phyloP scores from a whole-genome alignment of 1,284 basidiomycete species.

The Kwoniella shivajii region DNA sequence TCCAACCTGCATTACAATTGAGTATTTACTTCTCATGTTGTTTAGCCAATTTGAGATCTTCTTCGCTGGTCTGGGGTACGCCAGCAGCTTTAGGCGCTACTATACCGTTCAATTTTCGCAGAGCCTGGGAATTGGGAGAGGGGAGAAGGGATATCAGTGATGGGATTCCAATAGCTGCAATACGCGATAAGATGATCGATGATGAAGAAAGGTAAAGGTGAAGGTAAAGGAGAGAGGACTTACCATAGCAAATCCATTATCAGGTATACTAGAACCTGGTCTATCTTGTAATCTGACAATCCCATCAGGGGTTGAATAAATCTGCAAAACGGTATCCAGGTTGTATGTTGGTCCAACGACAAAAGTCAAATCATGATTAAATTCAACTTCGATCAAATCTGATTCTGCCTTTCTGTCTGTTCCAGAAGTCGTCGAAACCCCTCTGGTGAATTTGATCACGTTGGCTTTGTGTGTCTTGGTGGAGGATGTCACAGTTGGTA shows the following conservation, averaged over 20 bases:
- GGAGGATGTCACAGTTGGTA: constrained; percentile 32
- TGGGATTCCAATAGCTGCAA: background rate
- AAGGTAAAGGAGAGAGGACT: background rate
- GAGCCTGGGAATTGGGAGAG: constrained; percentile 1
- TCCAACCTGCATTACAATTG: no score
- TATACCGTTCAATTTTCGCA: constrained; percentile 17
- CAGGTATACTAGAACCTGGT: constrained; percentile 36
- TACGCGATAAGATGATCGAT: background rate
- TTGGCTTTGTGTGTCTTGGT: constrained; percentile 33
- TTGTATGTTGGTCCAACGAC: constrained; percentile 31
- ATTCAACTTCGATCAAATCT: constrained; percentile 35
- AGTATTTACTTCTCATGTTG: background rate
- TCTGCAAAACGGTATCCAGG: constrained; percentile 36
- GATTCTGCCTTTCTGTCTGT: constrained; percentile 4
- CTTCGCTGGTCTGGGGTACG: constrained; percentile 16
- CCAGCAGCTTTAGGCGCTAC: constrained; percentile 15
- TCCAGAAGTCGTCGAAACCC: constrained; percentile 15
- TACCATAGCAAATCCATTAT: constrained; percentile 32
- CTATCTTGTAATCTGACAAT: constrained; percentile 45
- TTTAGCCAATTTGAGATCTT: constrained; percentile 11
- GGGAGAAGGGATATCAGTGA: background rate
- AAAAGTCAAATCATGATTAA: constrained; percentile 39
- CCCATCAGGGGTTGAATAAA: constrained; percentile 30
- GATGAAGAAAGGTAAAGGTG: background rate
- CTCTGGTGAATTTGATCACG: constrained; percentile 16